phyloP scores from a whole-genome alignment of 2,329 filamentous ascomycete genomes.

The Apiospora marii region DNA sequence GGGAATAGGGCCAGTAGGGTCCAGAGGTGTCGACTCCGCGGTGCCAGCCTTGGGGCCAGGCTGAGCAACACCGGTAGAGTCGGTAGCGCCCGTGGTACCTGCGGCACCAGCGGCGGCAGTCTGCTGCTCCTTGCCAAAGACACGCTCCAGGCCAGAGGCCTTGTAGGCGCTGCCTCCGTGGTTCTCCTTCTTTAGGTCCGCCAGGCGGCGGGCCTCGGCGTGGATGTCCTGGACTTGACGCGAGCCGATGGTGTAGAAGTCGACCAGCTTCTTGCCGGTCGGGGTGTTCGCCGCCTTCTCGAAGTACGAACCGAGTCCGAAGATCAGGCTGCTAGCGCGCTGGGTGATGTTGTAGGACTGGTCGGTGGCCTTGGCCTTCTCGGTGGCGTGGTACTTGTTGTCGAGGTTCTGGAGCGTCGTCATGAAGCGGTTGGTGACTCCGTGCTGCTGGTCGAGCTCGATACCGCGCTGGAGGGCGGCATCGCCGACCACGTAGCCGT shows the following conservation, averaged over 20 bases:
- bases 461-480: conserved; percentile 82
- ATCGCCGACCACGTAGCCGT: conserved; percentile 86
- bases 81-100: neutral
- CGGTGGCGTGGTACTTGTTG: conserved; percentile 84
- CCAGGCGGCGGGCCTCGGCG: conserved; percentile 85
- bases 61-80: conserved; percentile 32
- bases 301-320: conserved; percentile 85
- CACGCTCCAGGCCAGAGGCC: conserved; percentile 63
- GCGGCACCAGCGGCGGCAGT: conserved; percentile 24
- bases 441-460: conserved; percentile 88
- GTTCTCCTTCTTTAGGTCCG: conserved; percentile 81
- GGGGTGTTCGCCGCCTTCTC: conserved; percentile 90
- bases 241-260: conserved; percentile 85
- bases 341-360: conserved; percentile 82
- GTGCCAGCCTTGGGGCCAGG: conserved; percentile 38
- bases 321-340: conserved; percentile 70
- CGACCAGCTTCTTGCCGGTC: conserved; percentile 84
- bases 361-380: conserved; percentile 85
- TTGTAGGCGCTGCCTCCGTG: conserved; percentile 66
- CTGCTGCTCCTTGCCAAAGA: conserved; percentile 62
- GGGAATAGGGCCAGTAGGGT: conserved; percentile 35
- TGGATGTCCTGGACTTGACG: conserved; percentile 96
- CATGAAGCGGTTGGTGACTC: conserved; percentile 82
- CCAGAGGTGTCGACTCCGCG: conserved; percentile 37
- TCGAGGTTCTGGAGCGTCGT: conserved; percentile 79